Conservation (phyloP, 169 alveolate genomes). For the Cryptosporidium ubiquitum region DNA sequence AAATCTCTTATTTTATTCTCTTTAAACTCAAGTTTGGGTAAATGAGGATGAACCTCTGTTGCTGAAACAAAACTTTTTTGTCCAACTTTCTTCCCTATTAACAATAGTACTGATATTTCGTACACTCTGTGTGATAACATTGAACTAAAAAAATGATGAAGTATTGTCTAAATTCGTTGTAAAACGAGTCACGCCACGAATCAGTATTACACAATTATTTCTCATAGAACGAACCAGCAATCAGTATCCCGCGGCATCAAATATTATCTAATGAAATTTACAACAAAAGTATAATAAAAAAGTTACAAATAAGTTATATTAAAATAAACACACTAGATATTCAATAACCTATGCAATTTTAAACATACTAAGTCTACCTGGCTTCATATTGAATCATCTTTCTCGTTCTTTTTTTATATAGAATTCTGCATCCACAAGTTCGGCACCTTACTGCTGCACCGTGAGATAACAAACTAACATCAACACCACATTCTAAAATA, state of each 20-base stretch:
- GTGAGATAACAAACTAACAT: constrained; percentile 72
- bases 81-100: not conserved
- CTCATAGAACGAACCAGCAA: not conserved
- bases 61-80: constrained; percentile 1
- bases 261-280: not conserved
- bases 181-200: not conserved
- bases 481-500: constrained; percentile 76
- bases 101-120: constrained; percentile 3
- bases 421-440: constrained; percentile 78
- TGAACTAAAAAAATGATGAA: not conserved
- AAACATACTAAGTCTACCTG: constrained; percentile 42
- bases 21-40: constrained; percentile 46
- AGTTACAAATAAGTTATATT: not conserved
- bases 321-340: not conserved
- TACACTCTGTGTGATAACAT: constrained; percentile 12
- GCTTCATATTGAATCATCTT: constrained; percentile 79
- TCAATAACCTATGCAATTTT: not conserved
- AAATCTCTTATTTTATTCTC: not conserved
- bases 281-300: not conserved
- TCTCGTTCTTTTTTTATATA: constrained; percentile 77
- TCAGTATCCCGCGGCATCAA: constrained; percentile 12
- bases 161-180: not conserved
- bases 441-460: constrained; percentile 77
- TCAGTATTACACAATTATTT: not conserved
- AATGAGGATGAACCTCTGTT: constrained; percentile 22